Evolutionary conservation across 768 basidiomycete genomes (phyloP), one percentile per base, ranked within the genome.

Genomic region (Pisolithus microcarpus): DNA sequence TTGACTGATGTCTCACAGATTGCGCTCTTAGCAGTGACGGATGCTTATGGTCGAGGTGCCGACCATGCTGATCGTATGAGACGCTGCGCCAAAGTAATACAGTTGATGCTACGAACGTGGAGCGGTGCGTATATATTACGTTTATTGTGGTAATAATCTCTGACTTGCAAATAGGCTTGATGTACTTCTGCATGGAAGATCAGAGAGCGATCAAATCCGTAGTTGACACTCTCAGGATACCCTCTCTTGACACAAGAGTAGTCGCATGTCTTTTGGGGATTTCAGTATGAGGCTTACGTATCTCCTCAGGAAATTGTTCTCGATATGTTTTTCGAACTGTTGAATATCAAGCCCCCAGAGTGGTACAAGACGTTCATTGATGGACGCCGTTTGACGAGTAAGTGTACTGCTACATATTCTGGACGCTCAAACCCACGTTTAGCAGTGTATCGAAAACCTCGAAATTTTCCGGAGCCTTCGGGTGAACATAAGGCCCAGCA

Each of bases 301-400:
- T 46, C n/a, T n/a, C 39, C 5, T 16, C 58, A 96, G 94, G 95
- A 97, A 72, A 81, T 92, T 28, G 75, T 97, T 34, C 72, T 98
- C 48, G 91, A 98, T 58, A 86, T 96, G 80, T 87, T 98, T 60
- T 97, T 97, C 60, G 88, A 91, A 54, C 75, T 94, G 16, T 71
- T 99, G 18, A 90, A 92, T 50, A 94, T 98, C 68, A 90, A 90
- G 65, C 79, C 87, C 0, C 89, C 92, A 1, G 86, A 87, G 42
- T 97, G 94, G 92, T 90, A 91, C 63, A 80, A 91, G 59, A 87
- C 90, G 0, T 97, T 95, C 61, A 85, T 96, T 34, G 86, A 86
- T 50, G 93, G 92, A 10, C 81, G 89, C 44, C 76, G 93, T 26
- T 68, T 96, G 49, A 95, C 92, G 2, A 87, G 93, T 93, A 61